Conservation (phyloP, 176 grass and related monocot species). For the Carex scoparia region DNA sequence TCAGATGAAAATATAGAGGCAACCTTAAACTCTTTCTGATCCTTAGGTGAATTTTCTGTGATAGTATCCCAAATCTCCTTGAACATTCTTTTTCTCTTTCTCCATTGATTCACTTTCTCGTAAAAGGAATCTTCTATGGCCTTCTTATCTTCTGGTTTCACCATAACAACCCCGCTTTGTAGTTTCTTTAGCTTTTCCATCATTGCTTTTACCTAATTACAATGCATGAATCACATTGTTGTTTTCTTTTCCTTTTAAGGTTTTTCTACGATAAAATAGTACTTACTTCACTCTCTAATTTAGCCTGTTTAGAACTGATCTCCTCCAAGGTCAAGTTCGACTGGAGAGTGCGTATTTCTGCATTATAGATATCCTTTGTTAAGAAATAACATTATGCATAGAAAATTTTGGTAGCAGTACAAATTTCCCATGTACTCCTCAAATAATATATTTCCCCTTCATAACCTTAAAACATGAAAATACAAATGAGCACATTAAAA, state of each 20-base stretch:
- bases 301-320: conserved; percentile 53
- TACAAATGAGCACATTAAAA: not conserved
- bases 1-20: not conserved
- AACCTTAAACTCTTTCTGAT: conserved; percentile 96
- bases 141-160: conserved; percentile 94
- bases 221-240: not conserved
- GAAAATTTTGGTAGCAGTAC: conserved; percentile 16
- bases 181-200: conserved; percentile 75
- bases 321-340: conserved; percentile 89
- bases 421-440: not conserved
- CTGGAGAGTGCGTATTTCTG: conserved; percentile 78
- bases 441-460: not conserved
- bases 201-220: conserved; percentile 67
- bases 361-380: conserved; percentile 12
- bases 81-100: conserved; percentile 87
- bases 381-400: not conserved
- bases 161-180: conserved; percentile 61
- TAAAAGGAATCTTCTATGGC: conserved; percentile 61
- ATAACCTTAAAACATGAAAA: not conserved
- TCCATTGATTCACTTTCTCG: conserved; percentile 92
- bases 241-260: not conserved
- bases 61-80: conserved; percentile 95
- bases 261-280: not conserved
- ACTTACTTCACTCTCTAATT: conserved; percentile 69
- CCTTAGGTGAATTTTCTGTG: conserved; percentile 89